Evolutionary conservation across 345 rosid species (phyloP).

Genomic region (Kernera saxatilis): DNA sequence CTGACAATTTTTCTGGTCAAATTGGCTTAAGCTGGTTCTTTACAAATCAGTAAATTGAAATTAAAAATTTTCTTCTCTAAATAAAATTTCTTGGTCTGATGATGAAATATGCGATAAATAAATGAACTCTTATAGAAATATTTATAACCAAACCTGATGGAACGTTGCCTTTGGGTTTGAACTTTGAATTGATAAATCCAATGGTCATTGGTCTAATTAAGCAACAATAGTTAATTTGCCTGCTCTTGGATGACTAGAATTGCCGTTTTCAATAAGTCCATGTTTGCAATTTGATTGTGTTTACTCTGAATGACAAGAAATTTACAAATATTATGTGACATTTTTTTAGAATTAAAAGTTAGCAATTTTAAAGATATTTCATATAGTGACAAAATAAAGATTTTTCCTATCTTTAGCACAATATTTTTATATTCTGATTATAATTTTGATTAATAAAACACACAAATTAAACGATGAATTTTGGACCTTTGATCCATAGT

Average conservation of each 20-base stretch:
- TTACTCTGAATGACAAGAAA: not conserved
- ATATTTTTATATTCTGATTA: not conserved
- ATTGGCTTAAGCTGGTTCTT: conserved; percentile 9
- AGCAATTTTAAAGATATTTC: not conserved
- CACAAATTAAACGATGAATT: not conserved
- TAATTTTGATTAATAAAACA: not conserved
- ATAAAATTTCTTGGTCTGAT: not conserved
- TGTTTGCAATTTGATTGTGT: not conserved
- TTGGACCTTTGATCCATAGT: too few species aligned
- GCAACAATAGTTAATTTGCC: not conserved
- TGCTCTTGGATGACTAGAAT: not conserved
- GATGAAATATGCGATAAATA: not conserved
- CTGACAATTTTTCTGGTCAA: conserved; percentile 7
- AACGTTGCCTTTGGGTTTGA: not conserved
- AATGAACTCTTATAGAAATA: not conserved
- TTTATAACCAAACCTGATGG: not conserved
- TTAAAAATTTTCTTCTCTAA: not conserved
- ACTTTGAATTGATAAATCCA: conserved; percentile 1
- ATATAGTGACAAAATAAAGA: not conserved
- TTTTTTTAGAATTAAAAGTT: not conserved
- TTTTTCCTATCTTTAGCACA: not conserved
- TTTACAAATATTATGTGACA: not conserved
- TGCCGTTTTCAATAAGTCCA: not conserved
- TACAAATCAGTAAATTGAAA: not conserved
- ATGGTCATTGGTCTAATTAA: not conserved